phyloP scores from a whole-genome alignment of 2,329 filamentous ascomycete genomes.

The Trichoderma afroharzianum region DNA sequence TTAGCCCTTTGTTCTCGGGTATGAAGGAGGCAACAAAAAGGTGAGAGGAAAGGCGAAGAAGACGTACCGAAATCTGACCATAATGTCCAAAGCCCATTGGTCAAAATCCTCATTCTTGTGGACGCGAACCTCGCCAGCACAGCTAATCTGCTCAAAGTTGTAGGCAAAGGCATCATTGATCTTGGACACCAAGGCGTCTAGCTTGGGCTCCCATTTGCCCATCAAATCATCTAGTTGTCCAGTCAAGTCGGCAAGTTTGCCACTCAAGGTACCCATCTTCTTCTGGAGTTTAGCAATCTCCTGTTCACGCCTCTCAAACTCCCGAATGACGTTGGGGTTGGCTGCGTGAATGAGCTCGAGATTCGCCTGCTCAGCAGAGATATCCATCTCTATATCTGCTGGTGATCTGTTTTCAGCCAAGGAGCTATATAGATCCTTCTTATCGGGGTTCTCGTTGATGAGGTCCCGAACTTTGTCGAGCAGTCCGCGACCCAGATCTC shows the following conservation, averaged over 20 bases:
- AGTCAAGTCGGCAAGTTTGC: conserved; percentile 53
- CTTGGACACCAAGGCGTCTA: conserved; percentile 71
- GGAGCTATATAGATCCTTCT: conserved; percentile 39
- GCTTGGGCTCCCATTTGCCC: conserved; percentile 73
- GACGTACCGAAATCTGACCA: conserved; percentile 87
- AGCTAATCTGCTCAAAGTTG: conserved; percentile 92
- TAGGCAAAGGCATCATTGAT: conserved; percentile 90
- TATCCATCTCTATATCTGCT: conserved; percentile 67
- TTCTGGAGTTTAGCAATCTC: conserved; percentile 64
- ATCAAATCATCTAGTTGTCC: conserved; percentile 63
- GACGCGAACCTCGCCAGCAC: conserved; percentile 83
- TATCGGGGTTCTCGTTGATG: conserved; percentile 37
- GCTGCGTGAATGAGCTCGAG: conserved; percentile 78
- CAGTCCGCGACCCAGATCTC: conserved; percentile 33
- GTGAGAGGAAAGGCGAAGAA: not conserved
- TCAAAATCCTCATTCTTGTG: conserved; percentile 93
- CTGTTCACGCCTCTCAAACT: conserved; percentile 69
- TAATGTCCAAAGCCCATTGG: conserved; percentile 88
- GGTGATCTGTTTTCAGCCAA: conserved; percentile 49
- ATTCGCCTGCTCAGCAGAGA: conserved; percentile 68
- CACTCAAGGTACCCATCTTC: conserved; percentile 52
- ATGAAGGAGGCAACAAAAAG: not conserved
- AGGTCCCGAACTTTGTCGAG: conserved; percentile 38
- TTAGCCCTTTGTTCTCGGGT: not conserved
- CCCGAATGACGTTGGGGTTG: conserved; percentile 69